These are phyloP conservation scores for Entomortierella parvispora DNA, from an alignment of 192 early-diverging fungal species.

Conservation along the genomic window DNA sequence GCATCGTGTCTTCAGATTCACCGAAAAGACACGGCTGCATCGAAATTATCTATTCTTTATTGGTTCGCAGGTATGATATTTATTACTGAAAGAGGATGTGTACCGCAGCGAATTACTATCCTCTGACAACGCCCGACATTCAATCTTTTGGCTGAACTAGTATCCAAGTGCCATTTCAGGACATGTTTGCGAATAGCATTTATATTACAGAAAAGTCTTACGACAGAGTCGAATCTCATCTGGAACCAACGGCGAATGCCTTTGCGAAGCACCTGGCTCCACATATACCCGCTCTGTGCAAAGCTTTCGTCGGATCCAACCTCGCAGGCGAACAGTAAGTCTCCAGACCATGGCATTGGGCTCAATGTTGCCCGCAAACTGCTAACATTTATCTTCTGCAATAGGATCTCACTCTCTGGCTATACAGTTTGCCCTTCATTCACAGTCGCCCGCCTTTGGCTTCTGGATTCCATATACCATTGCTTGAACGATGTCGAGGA, in stretches of 20 bases:
- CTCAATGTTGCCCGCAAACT: neutral
- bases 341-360: neutral
- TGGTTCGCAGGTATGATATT: constrained; percentile 42
- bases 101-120: too few species aligned
- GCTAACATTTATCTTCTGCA: neutral
- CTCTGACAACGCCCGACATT: too few species aligned
- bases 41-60: constrained; percentile 47
- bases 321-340: constrained; percentile 24
- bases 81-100: too few species aligned
- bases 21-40: constrained; percentile 32
- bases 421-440: constrained; percentile 30
- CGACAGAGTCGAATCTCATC: constrained; percentile 35
- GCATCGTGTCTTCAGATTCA: constrained; percentile 12
- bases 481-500: constrained; percentile 42
- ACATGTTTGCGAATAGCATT: constrained; percentile 43
- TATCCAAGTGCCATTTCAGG: constrained; percentile 46
- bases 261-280: constrained; percentile 24
- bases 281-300: constrained; percentile 33
- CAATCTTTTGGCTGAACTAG: too few species aligned
- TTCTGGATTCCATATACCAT: constrained; percentile 50
- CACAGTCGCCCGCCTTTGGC: constrained; percentile 45
- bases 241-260: constrained; percentile 26
- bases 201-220: constrained; percentile 17
- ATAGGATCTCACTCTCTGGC: constrained; percentile 30
- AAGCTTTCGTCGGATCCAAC: constrained; percentile 27